Percentiles rank a stretch among this genome's conserved stretches.
Evolutionary conservation across 2,329 filamentous ascomycete species (phyloP).

Genomic region (Penicillium sp.): DNA sequence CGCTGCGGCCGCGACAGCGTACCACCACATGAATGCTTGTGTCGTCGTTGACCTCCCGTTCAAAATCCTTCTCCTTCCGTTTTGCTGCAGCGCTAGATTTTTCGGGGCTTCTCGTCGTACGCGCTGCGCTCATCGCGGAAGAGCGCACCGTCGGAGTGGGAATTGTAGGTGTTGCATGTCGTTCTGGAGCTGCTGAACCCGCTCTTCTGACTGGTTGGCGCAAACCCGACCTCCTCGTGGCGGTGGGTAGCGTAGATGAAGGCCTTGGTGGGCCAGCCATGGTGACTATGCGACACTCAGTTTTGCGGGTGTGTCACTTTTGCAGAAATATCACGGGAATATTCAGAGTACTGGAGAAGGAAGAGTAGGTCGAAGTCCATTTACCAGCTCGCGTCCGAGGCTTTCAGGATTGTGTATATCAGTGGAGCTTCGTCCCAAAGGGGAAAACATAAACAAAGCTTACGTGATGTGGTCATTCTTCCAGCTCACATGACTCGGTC

Average conservation of each 20-base stretch:
- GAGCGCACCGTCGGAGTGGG: slow-evolving; percentile 68
- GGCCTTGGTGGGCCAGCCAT: slow-evolving; percentile 57
- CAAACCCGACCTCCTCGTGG: slow-evolving; percentile 50
- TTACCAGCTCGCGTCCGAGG: not conserved
- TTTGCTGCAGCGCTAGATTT: slow-evolving; percentile 61
- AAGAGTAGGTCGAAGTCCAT: not conserved
- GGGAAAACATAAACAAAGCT: slow-evolving; percentile 24
- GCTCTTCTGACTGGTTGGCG: slow-evolving; percentile 52
- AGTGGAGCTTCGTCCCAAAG: slow-evolving; percentile 10
- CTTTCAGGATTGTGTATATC: slow-evolving; percentile 7
- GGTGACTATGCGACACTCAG: slow-evolving; percentile 12
- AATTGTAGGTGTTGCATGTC: slow-evolving; percentile 65
- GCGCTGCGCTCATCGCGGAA: slow-evolving; percentile 39
- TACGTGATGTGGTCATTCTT: slow-evolving; percentile 17
- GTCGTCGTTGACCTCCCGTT: slow-evolving; percentile 66
- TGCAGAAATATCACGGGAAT: not conserved
- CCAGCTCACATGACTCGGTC: slow-evolving; percentile 24
- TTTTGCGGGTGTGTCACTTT: not conserved
- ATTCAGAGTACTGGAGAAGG: not conserved
- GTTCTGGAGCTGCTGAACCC: slow-evolving; percentile 51
- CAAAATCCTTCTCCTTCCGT: slow-evolving; percentile 83
- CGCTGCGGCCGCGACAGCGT: slow-evolving; percentile 84
- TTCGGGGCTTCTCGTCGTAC: slow-evolving; percentile 39
- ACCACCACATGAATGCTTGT: slow-evolving; percentile 99
- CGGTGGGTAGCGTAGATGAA: slow-evolving; percentile 45